Evolutionary conservation across 148 eudicot species (phyloP), one percentile per base, ranked within the genome.

Genomic region (Persicaria maculosa): DNA sequence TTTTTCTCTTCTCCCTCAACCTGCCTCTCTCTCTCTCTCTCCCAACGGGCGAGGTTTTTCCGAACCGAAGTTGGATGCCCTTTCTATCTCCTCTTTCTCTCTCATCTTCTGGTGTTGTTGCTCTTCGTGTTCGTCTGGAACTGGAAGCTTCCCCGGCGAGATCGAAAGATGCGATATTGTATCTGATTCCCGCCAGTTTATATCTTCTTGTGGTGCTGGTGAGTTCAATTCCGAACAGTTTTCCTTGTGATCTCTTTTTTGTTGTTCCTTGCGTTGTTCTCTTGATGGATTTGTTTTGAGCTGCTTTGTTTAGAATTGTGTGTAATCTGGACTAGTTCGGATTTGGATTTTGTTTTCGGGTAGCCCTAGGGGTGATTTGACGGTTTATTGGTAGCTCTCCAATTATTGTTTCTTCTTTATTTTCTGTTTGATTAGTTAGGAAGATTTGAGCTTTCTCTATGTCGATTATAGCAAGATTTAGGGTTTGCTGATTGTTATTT

Each of bases 11-110:
- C 68, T 62, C 36, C 68, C 5, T 62, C 31, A 44, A 16, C 31
- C 52, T 9, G 31, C 72, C 72, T 11, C 58, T 22, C 50, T 62
- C 53, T 76, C 19, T 19, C 31, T 72, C 50, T 55, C 77, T 75
- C 83, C 83, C 86, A 86, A 89, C 89, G 89, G 89, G 87, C 85
- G 79, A 89, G 82, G 76, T 77, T 72, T 31, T 68, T 69, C 67
- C 55, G 76, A 77, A 77, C 40, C 68, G 15, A 76, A 69, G 44
- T 15, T 67, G 45, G 3, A 31, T 12, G 6, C 14, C 44, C 71
- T 44, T 31, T 31, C 40, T 31, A 31, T 31, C 44, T 74, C 50
- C 48, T 16, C 10, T 25, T n/a, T 58, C 74, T 71, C 59, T 65
- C 57, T 77, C 80, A 69, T 61, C 67, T 71, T 68, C 61, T 50